Evolutionary conservation across 1,284 basidiomycete genomes (phyloP), one percentile per base, ranked within the genome.

Genomic region (Naganishia liquefaciens): DNA sequence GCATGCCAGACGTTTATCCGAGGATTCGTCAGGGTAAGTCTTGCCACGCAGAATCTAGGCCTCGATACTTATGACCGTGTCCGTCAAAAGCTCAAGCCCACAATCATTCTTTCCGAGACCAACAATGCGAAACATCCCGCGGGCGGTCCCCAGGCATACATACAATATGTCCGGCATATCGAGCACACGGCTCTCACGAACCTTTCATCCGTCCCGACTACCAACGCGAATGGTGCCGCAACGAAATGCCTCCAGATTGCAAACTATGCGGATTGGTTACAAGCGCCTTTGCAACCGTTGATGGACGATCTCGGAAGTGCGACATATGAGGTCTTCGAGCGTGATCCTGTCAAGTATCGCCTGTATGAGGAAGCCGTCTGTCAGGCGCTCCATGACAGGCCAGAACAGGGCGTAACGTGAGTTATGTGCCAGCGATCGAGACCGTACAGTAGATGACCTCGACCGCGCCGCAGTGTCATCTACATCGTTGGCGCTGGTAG

Each of bases 291-390:
- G 63, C 93, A 94, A 88, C 96, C 96, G 11, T 79, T 99, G 72
- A 94, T 96, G 89, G 94, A 99, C 75, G 94, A 99, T 76, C 81
- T 99, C 65, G 91, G 92, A 73, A 93, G 91, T 71, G 84, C 88
- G 64, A 98, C 94, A 7, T 99, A 99, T 77, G 91, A 98, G 74
- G 93, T 92, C 7, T 99, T 99, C 73, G 96, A 99, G 75, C 87
- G 91, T 73, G 96, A 99, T 80, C 93, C 96, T 0, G 88, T 98
- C 69, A 99, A 99, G 79, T 99, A 99, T 75, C 79, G 84, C 57
- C 88, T 92, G 70, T 99, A 99, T 76, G 96, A 99, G 80, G 91
- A 98, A 86, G 90, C 92, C 1, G 87, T 95, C 67, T 91, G 84
- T 72, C 83, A 83, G 55, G 93, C 93, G n/a, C 80, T 97, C 69